phyloP scores from a whole-genome alignment of 768 basidiomycete genomes.

The Boletus rubescentipes region DNA sequence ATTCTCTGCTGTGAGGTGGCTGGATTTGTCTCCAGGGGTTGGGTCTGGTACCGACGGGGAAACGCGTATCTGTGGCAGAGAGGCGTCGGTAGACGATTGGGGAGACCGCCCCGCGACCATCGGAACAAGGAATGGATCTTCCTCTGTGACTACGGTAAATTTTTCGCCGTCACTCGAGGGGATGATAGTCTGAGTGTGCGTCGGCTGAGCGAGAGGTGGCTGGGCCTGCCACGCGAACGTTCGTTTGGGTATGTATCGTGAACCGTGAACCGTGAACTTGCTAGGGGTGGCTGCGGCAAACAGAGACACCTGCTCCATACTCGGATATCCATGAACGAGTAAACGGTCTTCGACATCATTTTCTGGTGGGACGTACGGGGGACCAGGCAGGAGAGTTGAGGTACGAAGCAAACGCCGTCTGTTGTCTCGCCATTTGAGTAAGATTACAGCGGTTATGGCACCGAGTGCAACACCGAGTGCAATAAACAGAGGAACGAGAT shows the following conservation, averaged over 20 bases:
- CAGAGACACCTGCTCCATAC: slow-evolving; percentile 30
- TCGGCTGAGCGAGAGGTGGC: background rate
- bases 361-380: slow-evolving; percentile 26
- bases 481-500: slow-evolving; percentile 27
- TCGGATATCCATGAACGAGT: slow-evolving; percentile 15
- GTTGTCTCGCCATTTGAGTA: slow-evolving; percentile 13
- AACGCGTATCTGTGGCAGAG: slow-evolving; percentile 4
- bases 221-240: slow-evolving; percentile 13
- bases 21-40: background rate
- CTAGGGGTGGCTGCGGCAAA: slow-evolving; percentile 27
- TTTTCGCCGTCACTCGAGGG: slow-evolving; percentile 25
- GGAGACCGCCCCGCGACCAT: background rate
- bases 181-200: slow-evolving; percentile 15
- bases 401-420: slow-evolving; percentile 5
- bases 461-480: slow-evolving; percentile 27
- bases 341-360: slow-evolving; percentile 15
- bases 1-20: background rate
- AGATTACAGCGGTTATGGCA: slow-evolving; percentile 5
- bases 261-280: slow-evolving; percentile 30
- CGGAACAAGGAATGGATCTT: slow-evolving; percentile 24
- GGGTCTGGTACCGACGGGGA: background rate
- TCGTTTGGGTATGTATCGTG: slow-evolving; percentile 21
- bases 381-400: slow-evolving; percentile 24
- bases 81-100: background rate
- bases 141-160: slow-evolving; percentile 20